Evolutionary conservation across 495 filamentous ascomycete species (phyloP), one percentile per base, ranked within the genome.

Genomic region (Trichoderma reesei): DNA sequence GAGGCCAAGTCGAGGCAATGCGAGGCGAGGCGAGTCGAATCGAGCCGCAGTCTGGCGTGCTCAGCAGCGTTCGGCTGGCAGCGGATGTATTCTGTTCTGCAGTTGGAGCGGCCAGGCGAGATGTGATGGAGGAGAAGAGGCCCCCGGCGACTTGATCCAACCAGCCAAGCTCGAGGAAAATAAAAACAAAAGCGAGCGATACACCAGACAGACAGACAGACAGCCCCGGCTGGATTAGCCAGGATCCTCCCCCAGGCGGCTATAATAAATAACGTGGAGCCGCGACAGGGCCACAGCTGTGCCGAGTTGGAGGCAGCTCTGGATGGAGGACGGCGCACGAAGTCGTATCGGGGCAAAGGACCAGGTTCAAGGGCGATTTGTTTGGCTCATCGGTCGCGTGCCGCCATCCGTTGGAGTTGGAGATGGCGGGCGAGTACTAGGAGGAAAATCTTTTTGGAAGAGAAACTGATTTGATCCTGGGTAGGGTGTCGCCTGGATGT

Each of bases 171-270:
- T n/a, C n/a, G n/a, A n/a, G n/a, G n/a, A n/a, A n/a, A n/a, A n/a
- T n/a, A n/a, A n/a, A n/a, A n/a, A n/a, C n/a, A n/a, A 56, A 48
- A 34, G 5, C 51, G 26, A 56, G 16, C 13, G 51, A 39, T 39
- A 39, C 37, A 39, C 37, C n/a, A n/a, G n/a, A n/a, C n/a, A n/a
- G n/a, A n/a, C n/a, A n/a, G n/a, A n/a, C n/a, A n/a, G n/a, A n/a
- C n/a, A 51, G 9, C 16, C 26, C 46, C 20, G 46, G 14, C 46
- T 13, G 51, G 31, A 56, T 34, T 8, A 56, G 34, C 51, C 51
- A 56, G 51, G 51, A n/a, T n/a, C n/a, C n/a, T n/a, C n/a, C 51
- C 51, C 51, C 51, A 56, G 51, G 51, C 20, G 51, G 51, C 51
- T 31, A 56, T 56, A 56, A 56, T n/a, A n/a, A n/a, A n/a, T n/a